Base-by-base conservation (phyloP, 1,284 basidiomycete genomes). In the Cutaneotrichosporon daszewskae region DNA sequence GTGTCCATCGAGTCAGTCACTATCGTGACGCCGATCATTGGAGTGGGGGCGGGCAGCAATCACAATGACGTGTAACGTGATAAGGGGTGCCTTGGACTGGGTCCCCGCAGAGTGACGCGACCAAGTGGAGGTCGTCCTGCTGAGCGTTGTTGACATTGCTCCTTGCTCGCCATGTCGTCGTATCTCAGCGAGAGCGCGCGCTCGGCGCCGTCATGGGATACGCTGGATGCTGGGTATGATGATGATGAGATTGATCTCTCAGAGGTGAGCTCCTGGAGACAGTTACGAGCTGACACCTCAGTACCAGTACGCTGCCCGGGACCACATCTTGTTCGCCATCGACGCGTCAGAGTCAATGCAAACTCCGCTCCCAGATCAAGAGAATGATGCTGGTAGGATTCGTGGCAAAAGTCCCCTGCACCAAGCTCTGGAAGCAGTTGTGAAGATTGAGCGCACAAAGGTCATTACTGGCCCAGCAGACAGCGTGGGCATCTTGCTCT, bases 311-410 rank as follows among this genome's bases (percentile, higher is more conserved):
- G 80, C 80, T 28, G 81, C 81, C 51, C 78, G 79, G 49, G 88
- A 92, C 60, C 85, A 89, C 31, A 82, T 92, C 38, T 73, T 96
- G 14, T 95, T 96, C 72, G 87, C 85, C 60, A 89, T 97, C 48
- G 92, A 98, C 68, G 88, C 87, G 45, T 92, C 90, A 1, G 73
- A 79, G 31, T 85, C 87, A 12, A 97, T 97, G 91, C 83, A 87
- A 29, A 77, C 74, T 23, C 77, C 84, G 12, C 74, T 75, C 26
- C 52, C 63, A 18, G 80, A 85, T 23, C 79, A 43, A 37, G 40
- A 37, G 31, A 66, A 60, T 34, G 48, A 51, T 10, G 60, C 38
- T 0, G 53, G 53, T 1, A n/a, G 55, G 2, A 49, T 67, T 18
- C 46, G 54, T 19, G 68, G 68, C n/a, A 65, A 66, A 37, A 67